phyloP scores from a whole-genome alignment of 148 eudicot genomes.

The Vaccinium macrocarpon region DNA sequence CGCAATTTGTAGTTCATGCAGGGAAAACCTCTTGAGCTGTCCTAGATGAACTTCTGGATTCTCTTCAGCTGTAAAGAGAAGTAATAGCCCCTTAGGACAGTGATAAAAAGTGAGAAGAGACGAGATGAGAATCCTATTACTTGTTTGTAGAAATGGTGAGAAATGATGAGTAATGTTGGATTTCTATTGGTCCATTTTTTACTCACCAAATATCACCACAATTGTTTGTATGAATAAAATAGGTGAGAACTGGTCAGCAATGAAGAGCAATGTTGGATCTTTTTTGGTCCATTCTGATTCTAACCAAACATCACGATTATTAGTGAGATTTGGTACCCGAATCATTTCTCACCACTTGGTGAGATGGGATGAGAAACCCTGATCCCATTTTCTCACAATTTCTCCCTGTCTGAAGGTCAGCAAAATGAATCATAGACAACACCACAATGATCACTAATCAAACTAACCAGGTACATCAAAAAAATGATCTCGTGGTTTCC shows the following conservation, averaged over 20 bases:
- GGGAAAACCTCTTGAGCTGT: constrained; percentile 72
- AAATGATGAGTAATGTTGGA: background rate
- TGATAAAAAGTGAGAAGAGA: background rate
- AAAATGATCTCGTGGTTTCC: constrained; percentile 66
- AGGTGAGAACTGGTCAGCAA: background rate
- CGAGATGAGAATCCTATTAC: background rate
- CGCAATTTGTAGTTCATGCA: constrained; percentile 77
- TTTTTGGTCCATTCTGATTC: background rate
- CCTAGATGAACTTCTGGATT: constrained; percentile 81
- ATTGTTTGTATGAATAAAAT: background rate
- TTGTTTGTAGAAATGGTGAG: background rate
- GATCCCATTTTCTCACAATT: background rate
- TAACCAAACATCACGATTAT: background rate
- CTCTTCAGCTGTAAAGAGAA: constrained; percentile 64
- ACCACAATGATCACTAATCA: background rate
- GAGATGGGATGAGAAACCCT: background rate
- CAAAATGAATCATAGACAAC: background rate
- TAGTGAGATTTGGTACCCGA: background rate
- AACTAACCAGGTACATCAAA: constrained; percentile 80
- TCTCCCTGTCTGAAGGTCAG: background rate
- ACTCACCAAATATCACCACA: background rate
- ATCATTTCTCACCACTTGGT: background rate
- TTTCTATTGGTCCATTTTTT: background rate
- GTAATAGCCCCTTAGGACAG: background rate
- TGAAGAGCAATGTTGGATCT: background rate